Evolutionary conservation across 2,329 filamentous ascomycete genomes (phyloP).

Genomic region (Pseudocercospora crystallina): DNA sequence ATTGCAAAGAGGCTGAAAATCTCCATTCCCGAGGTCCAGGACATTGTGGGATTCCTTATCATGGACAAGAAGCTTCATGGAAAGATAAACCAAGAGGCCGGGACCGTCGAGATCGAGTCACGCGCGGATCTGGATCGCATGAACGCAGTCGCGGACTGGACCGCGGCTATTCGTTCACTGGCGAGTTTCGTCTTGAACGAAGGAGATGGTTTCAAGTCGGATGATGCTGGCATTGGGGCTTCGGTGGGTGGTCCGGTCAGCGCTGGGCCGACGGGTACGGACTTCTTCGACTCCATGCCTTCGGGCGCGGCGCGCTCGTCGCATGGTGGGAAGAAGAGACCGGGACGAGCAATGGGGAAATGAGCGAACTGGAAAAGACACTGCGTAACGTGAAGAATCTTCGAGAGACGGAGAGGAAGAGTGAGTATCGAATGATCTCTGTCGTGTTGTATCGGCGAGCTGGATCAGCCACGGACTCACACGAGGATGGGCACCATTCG

Average conservation of each 20-base stretch:
- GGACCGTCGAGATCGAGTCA: constrained; percentile 77
- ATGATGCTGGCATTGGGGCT: constrained; percentile 36
- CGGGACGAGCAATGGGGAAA: constrained; percentile 3
- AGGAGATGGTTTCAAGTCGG: constrained; percentile 66
- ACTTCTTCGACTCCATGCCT: constrained; percentile 8
- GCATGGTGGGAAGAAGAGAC: constrained; percentile 1
- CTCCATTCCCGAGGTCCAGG: constrained; percentile 79
- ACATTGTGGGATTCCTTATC: constrained; percentile 93
- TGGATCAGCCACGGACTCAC: too few relatives aligned
- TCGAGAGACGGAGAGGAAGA: too few relatives aligned
- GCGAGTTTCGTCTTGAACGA: constrained; percentile 74
- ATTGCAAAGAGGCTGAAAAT: constrained; percentile 88
- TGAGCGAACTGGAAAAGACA: neutral
- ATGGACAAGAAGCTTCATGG: constrained; percentile 84
- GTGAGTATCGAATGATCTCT: too few relatives aligned
- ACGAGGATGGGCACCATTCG: too few relatives aligned
- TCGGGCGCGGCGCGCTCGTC: neutral
- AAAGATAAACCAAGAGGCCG: constrained; percentile 84
- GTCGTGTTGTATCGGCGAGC: too few relatives aligned
- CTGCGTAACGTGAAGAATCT: too few relatives aligned
- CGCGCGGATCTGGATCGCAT: constrained; percentile 72
- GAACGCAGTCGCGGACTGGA: constrained; percentile 71
- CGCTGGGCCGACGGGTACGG: constrained; percentile 3
- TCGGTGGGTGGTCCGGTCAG: neutral
- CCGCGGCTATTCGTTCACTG: constrained; percentile 65